Conservation (phyloP, 164 flowering plant species). For the Saururus chinensis region DNA sequence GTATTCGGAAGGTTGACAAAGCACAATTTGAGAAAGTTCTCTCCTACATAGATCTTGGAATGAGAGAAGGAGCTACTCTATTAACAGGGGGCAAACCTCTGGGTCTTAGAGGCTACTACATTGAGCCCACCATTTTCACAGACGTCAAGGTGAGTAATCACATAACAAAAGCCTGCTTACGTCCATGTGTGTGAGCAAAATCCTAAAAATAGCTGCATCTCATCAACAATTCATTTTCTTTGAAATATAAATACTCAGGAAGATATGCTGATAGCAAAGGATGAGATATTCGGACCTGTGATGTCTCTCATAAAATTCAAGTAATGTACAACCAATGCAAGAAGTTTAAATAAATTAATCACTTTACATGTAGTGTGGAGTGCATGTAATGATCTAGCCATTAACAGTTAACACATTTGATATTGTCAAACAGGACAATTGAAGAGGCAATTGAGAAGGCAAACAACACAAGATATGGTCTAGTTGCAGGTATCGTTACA, state of each 20-base stretch:
- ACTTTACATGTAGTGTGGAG: no score
- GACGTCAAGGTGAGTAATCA: constrained; percentile 42
- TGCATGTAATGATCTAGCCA: no score
- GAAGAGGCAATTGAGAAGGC: constrained; percentile 60
- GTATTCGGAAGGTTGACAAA: constrained; percentile 30
- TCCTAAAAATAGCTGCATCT: no score
- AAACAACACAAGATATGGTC: constrained; percentile 59
- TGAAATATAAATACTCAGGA: constrained; percentile 29
- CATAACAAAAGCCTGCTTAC: neutral
- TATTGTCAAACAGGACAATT: constrained; percentile 30
- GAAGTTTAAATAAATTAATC: no score
- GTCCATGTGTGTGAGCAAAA: neutral
- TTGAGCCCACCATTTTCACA: constrained; percentile 62
- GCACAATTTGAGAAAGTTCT: constrained; percentile 41
- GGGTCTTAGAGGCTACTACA: constrained; percentile 46
- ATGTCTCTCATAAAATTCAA: constrained; percentile 72
- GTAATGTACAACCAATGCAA: constrained; percentile 22
- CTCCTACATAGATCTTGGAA: constrained; percentile 47
- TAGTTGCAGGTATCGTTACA: constrained; percentile 74
- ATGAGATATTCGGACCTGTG: constrained; percentile 83
- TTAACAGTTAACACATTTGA: no score
- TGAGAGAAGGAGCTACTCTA: constrained; percentile 57
- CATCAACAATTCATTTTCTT: neutral
- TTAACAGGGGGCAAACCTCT: constrained; percentile 33
- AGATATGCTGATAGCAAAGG: constrained; percentile 50